Evolutionary conservation across 768 basidiomycete species (phyloP).

Genomic region (Daedalea quercina): DNA sequence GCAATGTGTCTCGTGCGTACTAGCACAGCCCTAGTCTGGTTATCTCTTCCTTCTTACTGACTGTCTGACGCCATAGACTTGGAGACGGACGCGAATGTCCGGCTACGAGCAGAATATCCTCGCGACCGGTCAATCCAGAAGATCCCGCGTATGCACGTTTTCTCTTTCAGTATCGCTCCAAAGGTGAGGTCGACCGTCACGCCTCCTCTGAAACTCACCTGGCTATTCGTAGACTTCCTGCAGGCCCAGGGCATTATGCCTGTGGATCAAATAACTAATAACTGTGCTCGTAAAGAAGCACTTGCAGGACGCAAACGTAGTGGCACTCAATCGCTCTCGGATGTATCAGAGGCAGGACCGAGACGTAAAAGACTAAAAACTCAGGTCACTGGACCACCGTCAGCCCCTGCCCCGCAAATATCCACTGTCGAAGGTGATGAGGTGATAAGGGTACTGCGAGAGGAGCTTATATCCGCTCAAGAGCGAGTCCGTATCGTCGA

Average conservation of each 20-base stretch:
- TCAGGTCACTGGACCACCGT: no score
- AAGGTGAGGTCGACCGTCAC: background rate
- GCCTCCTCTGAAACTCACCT: background rate
- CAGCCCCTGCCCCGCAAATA: no score
- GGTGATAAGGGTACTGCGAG: background rate
- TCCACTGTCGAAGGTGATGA: no score
- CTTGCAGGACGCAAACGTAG: background rate
- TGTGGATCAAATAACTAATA: background rate
- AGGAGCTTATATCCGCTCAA: background rate
- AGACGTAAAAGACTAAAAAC: background rate
- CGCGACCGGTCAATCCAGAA: background rate
- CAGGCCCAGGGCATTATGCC: constrained; percentile 13
- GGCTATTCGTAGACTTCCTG: constrained; percentile 2
- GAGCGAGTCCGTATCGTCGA: background rate
- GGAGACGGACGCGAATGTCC: no score
- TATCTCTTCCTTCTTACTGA: background rate
- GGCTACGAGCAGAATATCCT: no score
- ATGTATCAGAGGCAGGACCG: background rate
- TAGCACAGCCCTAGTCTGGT: no score
- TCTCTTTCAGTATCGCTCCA: constrained; percentile 7
- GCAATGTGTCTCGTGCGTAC: constrained; percentile 11
- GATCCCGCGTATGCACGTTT: constrained; percentile 3
- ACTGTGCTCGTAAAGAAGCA: background rate
- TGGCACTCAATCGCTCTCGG: background rate
- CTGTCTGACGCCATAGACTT: no score